Percentiles rank a stretch among this genome's conserved stretches.
phyloP scores from a whole-genome alignment of 768 basidiomycete genomes.

The Porpolomopsis calyptriformis region DNA sequence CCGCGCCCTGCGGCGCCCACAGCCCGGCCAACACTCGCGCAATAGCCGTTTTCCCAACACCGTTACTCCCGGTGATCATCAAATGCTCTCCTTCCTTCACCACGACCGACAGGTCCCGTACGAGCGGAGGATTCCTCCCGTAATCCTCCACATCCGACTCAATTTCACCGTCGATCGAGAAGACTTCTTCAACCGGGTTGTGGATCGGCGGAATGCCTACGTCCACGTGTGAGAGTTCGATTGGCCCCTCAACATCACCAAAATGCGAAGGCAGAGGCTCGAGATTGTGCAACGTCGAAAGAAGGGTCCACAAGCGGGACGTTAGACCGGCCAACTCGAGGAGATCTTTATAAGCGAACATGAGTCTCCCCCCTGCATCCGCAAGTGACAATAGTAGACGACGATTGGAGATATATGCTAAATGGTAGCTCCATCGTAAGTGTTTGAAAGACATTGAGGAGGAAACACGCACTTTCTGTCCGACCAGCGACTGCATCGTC shows the following conservation, averaged over 20 bases:
- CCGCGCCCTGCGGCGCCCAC: slow-evolving; percentile 56
- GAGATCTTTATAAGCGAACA: slow-evolving; percentile 95
- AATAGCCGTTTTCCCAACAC: slow-evolving; percentile 84
- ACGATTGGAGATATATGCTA: slow-evolving; percentile 84
- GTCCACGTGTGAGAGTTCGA: slow-evolving; percentile 60
- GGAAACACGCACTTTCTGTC: slow-evolving; percentile 32
- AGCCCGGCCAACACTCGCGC: slow-evolving; percentile 83
- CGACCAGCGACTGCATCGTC: slow-evolving; percentile 36
- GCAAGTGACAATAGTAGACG: slow-evolving; percentile 88
- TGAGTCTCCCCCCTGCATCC: slow-evolving; percentile 88
- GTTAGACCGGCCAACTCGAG: slow-evolving; percentile 93
- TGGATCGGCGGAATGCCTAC: slow-evolving; percentile 47
- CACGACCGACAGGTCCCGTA: slow-evolving; percentile 55
- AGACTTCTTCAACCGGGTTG: slow-evolving; percentile 5
- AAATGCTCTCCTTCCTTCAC: slow-evolving; percentile 71
- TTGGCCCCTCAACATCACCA: slow-evolving; percentile 27
- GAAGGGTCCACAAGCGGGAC: slow-evolving; percentile 75
- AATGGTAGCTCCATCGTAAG: not conserved
- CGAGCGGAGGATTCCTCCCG: slow-evolving; percentile 37
- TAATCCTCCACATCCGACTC: slow-evolving; percentile 10
- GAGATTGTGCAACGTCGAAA: slow-evolving; percentile 77
- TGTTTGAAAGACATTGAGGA: not conserved
- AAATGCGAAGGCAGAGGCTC: slow-evolving; percentile 35
- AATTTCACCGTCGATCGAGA: slow-evolving; percentile 10
- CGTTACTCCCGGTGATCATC: slow-evolving; percentile 89